Evolutionary conservation across 345 rosid species (phyloP).

Genomic region (Trapa bicornis): DNA sequence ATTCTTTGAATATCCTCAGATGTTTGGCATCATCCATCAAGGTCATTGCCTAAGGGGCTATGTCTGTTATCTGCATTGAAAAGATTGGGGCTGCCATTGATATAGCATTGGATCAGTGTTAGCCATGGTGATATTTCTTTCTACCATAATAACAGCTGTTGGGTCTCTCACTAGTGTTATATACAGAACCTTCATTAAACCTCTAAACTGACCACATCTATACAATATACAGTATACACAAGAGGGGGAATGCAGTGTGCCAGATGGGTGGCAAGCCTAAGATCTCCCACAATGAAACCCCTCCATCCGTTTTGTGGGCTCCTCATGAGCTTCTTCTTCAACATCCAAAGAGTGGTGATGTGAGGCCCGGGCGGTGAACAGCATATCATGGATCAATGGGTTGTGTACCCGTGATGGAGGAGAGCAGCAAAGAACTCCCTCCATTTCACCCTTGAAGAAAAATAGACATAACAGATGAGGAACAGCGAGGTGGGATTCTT

Average conservation of each 20-base stretch:
- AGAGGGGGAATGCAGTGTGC: too few species aligned
- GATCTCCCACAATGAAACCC: neutral
- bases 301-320: neutral
- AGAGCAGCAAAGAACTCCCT: neutral
- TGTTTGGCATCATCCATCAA: neutral
- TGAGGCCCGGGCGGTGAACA: neutral
- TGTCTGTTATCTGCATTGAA: neutral
- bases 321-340: neutral
- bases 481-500: neutral
- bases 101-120: neutral
- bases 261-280: too few species aligned
- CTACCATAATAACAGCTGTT: too few species aligned
- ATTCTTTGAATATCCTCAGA: neutral
- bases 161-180: too few species aligned
- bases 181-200: too few species aligned
- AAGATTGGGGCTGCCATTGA: neutral
- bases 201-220: too few species aligned
- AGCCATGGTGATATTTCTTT: too few species aligned
- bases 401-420: conserved; percentile 5
- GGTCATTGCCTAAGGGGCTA: neutral
- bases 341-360: too few species aligned
- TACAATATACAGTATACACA: too few species aligned
- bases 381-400: conserved; percentile 2
- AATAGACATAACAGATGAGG: too few species aligned
- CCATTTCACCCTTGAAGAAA: neutral